phyloP scores from a whole-genome alignment of 208 protist genomes.

The Crithidia brevicula region DNA sequence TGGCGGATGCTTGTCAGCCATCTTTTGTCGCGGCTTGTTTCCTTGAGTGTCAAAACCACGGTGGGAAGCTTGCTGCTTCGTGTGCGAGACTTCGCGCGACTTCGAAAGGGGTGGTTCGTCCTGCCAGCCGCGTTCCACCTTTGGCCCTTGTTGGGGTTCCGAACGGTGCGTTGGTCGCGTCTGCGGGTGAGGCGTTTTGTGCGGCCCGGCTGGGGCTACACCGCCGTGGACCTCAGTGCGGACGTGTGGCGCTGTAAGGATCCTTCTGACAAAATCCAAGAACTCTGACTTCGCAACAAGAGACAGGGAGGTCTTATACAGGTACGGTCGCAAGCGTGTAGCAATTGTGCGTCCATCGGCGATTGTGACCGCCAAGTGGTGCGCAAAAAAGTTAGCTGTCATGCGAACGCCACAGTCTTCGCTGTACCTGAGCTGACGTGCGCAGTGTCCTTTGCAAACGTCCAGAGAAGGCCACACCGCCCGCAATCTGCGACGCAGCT shows the following conservation, averaged over 20 bases:
- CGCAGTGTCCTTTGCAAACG: background rate
- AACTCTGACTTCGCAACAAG: background rate
- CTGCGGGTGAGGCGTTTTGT: no score
- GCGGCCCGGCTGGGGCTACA: no score
- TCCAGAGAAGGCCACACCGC: slow-evolving; percentile 3
- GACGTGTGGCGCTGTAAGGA: background rate
- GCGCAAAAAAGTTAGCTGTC: slow-evolving; percentile 19
- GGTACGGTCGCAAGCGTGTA: background rate
- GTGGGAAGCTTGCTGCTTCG: no score
- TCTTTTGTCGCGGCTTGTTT: no score
- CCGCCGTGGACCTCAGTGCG: no score
- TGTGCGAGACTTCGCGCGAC: no score
- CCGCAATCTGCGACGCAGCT: background rate
- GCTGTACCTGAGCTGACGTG: slow-evolving; percentile 10
- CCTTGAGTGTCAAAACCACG: no score
- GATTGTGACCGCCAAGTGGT: background rate
- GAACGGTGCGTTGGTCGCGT: no score
- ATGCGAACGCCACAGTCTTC: slow-evolving; percentile 23
- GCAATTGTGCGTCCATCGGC: background rate
- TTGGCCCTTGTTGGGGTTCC: no score
- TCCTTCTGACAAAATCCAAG: background rate
- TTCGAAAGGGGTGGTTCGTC: no score
- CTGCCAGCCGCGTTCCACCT: no score
- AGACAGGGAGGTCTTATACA: background rate
- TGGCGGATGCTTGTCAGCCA: no score